A percentile compares a stretch with the other conserved stretches of the same genome.
These are phyloP conservation scores for Venturia asperata DNA, from an alignment of 2,329 filamentous ascomycete genomes.

Conservation along the genomic window DNA sequence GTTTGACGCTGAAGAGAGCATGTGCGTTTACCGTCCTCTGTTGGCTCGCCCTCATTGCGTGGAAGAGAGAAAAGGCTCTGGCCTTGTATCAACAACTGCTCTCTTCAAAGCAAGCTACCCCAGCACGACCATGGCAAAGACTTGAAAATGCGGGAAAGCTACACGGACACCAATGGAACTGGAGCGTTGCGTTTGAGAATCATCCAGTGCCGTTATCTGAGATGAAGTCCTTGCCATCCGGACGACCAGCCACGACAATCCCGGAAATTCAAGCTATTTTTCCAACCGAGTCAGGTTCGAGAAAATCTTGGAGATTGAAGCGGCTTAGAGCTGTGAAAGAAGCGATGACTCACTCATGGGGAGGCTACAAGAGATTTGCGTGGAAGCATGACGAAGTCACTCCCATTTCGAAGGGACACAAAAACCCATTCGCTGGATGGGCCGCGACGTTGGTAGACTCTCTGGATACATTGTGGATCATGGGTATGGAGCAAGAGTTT, in stretches of 20 bases:
- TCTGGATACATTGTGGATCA: conserved; percentile 56
- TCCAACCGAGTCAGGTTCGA: conserved; percentile 28
- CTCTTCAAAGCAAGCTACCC: background rate
- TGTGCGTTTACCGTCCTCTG: background rate
- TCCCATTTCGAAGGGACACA: conserved; percentile 43
- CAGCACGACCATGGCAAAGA: background rate
- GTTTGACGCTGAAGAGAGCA: background rate
- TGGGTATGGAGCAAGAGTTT: conserved; percentile 53
- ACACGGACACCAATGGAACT: conserved; percentile 24
- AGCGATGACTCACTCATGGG: conserved; percentile 36
- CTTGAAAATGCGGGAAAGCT: background rate
- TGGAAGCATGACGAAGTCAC: conserved; percentile 49
- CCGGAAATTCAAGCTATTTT: conserved; percentile 35
- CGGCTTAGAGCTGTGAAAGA: conserved; percentile 32
- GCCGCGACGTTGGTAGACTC: conserved; percentile 54
- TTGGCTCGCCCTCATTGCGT: background rate
- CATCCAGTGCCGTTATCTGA: conserved; percentile 27
- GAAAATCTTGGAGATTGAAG: conserved; percentile 27
- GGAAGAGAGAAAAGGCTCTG: background rate
- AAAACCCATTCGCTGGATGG: conserved; percentile 48
- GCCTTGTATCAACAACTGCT: background rate
- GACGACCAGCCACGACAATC: conserved; percentile 26
- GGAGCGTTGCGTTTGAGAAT: conserved; percentile 28
- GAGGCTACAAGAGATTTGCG: conserved; percentile 46
- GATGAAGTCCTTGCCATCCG: conserved; percentile 30